Conservation (phyloP, 306 rosid genomes). For the Inga oerstediana region DNA sequence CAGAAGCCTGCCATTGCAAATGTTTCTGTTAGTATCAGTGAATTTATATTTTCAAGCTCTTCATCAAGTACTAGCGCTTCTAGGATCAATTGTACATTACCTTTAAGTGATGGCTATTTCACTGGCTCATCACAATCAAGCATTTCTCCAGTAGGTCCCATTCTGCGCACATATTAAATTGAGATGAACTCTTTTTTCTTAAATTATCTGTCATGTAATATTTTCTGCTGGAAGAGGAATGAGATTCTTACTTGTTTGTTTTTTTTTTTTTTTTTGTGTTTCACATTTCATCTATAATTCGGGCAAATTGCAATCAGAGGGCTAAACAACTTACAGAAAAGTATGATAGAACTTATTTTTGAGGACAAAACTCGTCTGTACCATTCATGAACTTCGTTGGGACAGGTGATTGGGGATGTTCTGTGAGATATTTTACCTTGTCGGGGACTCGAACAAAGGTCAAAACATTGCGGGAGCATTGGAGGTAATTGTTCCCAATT, state of each 20-base stretch:
- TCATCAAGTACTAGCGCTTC: neutral
- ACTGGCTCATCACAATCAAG: conserved; percentile 5
- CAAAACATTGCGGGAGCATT: too few relatives aligned
- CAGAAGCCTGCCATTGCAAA: neutral
- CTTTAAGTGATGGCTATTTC: neutral
- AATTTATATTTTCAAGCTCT: neutral
- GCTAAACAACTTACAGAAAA: neutral
- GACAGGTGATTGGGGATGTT: too few relatives aligned
- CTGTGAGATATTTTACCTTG: too few relatives aligned
- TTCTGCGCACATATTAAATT: neutral
- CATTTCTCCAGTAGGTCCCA: neutral
- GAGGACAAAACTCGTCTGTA: neutral
- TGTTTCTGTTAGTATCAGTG: neutral
- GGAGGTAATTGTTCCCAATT: too few relatives aligned
- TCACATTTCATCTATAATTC: neutral
- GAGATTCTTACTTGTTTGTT: neutral
- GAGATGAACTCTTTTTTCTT: neutral
- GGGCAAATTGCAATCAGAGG: neutral
- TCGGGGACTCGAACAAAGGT: too few relatives aligned
- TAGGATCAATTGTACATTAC: neutral
- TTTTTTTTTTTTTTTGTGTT: neutral
- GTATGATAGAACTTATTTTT: neutral
- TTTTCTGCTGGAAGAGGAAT: neutral
- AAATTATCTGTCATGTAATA: neutral
- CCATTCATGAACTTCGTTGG: neutral